phyloP scores from a whole-genome alignment of 306 rosid species.

The Trifolium repens region DNA sequence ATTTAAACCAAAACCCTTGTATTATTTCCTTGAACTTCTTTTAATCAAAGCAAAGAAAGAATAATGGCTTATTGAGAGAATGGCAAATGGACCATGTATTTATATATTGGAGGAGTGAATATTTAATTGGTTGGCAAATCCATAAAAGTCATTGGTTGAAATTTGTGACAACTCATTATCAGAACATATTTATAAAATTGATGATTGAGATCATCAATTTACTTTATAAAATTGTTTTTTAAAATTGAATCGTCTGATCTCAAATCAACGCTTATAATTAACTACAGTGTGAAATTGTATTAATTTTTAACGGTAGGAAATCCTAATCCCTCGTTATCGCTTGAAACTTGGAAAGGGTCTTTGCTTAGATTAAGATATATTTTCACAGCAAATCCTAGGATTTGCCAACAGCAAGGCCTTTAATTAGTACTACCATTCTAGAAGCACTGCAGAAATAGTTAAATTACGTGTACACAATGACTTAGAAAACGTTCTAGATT shows the following conservation, averaged over 20 bases:
- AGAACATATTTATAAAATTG: no score
- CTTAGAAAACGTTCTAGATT: conserved; percentile 32
- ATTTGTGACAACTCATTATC: conserved; percentile 32
- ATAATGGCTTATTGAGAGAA: not conserved
- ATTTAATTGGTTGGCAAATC: conserved; percentile 31
- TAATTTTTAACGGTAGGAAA: no score
- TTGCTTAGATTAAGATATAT: conserved; percentile 12
- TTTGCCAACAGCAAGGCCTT: not conserved
- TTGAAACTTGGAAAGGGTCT: conserved; percentile 47
- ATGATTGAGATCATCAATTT: no score
- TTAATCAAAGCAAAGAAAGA: not conserved
- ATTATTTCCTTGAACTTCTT: not conserved
- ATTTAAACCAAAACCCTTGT: not conserved
- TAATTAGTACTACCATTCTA: not conserved
- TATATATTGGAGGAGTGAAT: conserved; percentile 6
- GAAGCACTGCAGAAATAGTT: conserved; percentile 28
- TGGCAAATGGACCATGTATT: not conserved
- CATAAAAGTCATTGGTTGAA: conserved; percentile 35
- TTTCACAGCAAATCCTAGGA: not conserved
- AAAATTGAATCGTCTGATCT: no score
- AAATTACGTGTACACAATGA: conserved; percentile 26
- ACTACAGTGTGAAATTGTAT: no score
- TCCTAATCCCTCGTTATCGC: not conserved
- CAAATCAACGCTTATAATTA: no score
- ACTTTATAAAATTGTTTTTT: no score